Evolutionary conservation across 1,139 yeast species (phyloP).

Genomic region (Pichia sp.): DNA sequence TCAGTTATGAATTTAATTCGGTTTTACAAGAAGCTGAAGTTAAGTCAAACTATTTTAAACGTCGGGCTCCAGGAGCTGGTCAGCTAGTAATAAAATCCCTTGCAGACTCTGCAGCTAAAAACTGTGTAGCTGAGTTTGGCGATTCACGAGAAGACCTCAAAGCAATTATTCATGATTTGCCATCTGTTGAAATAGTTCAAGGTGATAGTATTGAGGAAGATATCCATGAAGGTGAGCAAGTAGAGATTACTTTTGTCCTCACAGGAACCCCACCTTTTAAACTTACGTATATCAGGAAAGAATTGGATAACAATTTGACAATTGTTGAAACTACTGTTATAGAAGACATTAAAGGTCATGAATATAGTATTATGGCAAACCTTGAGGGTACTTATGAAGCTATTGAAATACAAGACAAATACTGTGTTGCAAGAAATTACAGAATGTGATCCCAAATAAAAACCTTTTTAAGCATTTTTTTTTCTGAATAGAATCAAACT

Average conservation of each 20-base stretch:
- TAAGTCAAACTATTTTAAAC: slow-evolving; percentile 45
- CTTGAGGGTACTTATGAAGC: slow-evolving; percentile 95
- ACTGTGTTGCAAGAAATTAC: slow-evolving; percentile 50
- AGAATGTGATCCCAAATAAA: slow-evolving; percentile 5
- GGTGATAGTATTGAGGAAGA: slow-evolving; percentile 68
- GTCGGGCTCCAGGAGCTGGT: slow-evolving; percentile 83
- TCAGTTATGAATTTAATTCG: slow-evolving; percentile 68
- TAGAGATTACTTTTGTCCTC: slow-evolving; percentile 61
- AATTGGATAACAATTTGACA: slow-evolving; percentile 31
- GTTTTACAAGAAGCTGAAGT: slow-evolving; percentile 53
- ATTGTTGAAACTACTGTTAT: slow-evolving; percentile 75
- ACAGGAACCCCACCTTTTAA: slow-evolving; percentile 69
- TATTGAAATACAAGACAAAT: slow-evolving; percentile 73
- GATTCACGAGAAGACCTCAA: slow-evolving; percentile 35
- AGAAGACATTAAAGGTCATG: slow-evolving; percentile 58
- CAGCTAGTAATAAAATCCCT: slow-evolving; percentile 57
- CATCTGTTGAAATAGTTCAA: slow-evolving; percentile 82
- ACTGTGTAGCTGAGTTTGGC: slow-evolving; percentile 57
- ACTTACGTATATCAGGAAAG: slow-evolving; percentile 47
- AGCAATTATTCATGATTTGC: slow-evolving; percentile 66
- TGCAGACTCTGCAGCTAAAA: slow-evolving; percentile 61
- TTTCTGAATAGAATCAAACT: too few species aligned
- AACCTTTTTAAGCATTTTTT: too few species aligned
- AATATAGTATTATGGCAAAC: slow-evolving; percentile 66
- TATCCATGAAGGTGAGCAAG: slow-evolving; percentile 85